Evolutionary conservation across 2,329 filamentous ascomycete genomes (phyloP).

Genomic region (Diplodia corticola): DNA sequence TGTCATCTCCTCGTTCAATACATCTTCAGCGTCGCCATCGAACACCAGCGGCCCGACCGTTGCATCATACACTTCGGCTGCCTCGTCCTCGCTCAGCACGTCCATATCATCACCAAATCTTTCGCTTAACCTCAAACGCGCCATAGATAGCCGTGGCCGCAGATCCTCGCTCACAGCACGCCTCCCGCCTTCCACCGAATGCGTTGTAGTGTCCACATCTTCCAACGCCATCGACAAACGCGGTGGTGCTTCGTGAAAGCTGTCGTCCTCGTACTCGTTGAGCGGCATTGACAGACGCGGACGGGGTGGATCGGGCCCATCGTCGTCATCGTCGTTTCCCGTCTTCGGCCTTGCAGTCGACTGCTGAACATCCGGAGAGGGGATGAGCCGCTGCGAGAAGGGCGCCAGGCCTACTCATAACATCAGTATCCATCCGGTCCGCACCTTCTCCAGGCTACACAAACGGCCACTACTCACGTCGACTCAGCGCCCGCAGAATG

Average conservation of each 20-base stretch:
- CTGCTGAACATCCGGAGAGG: slow-evolving; percentile 47
- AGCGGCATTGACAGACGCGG: slow-evolving; percentile 46
- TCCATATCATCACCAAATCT: slow-evolving; percentile 53
- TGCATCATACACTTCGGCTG: slow-evolving; percentile 41
- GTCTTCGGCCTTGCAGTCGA: slow-evolving; percentile 31
- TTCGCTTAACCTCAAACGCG: slow-evolving; percentile 49
- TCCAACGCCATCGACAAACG: slow-evolving; percentile 38
- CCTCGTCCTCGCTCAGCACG: slow-evolving; percentile 32
- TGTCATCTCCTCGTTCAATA: slow-evolving; percentile 37
- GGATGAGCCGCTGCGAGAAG: slow-evolving; percentile 47
- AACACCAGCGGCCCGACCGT: slow-evolving; percentile 42
- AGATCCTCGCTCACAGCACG: slow-evolving; percentile 42
- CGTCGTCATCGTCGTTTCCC: slow-evolving; percentile 49
- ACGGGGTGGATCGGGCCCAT: slow-evolving; percentile 46
- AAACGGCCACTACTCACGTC: slow-evolving; percentile 40
- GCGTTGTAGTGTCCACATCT: slow-evolving; percentile 46
- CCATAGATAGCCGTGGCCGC: slow-evolving; percentile 46
- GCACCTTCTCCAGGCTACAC: too few relatives aligned
- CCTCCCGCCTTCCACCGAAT: slow-evolving; percentile 50
- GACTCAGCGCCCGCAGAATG: slow-evolving; percentile 54
- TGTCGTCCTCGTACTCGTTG: slow-evolving; percentile 47
- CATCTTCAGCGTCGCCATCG: slow-evolving; percentile 35
- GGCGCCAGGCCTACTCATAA: slow-evolving; percentile 47
- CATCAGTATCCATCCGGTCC: slow-evolving; percentile 34
- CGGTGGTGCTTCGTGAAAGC: slow-evolving; percentile 42